Evolutionary conservation across 2,329 filamentous ascomycete species (phyloP).

Genomic region (Beauveria australis): DNA sequence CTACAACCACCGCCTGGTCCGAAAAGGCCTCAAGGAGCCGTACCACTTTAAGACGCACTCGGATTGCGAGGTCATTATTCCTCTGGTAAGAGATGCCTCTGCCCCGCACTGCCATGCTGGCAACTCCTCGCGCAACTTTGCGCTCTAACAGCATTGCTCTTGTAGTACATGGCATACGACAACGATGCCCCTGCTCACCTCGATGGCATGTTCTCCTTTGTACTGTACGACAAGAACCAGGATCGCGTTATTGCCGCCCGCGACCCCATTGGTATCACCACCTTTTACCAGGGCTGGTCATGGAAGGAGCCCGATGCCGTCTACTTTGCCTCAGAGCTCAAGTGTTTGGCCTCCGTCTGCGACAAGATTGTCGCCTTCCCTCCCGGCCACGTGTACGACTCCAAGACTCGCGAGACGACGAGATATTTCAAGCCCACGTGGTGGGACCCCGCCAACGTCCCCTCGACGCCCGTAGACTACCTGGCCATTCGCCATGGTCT

Average conservation of each 20-base stretch:
- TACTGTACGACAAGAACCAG: conserved; percentile 90
- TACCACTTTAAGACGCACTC: conserved; percentile 99
- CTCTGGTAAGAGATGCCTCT: conserved; percentile 55
- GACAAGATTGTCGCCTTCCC: conserved; percentile 93
- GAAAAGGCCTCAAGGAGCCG: conserved; percentile 72
- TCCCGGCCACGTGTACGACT: conserved; percentile 93
- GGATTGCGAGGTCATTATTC: conserved; percentile 98
- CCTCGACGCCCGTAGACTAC: conserved; percentile 72
- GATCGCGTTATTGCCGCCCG: conserved; percentile 89
- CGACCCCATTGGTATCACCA: conserved; percentile 95
- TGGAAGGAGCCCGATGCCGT: conserved; percentile 74
- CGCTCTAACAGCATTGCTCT: neutral
- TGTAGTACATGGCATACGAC: conserved; percentile 82
- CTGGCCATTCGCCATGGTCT: conserved; percentile 73
- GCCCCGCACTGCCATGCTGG: neutral
- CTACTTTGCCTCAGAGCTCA: conserved; percentile 96
- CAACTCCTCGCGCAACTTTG: neutral
- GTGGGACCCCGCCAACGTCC: conserved; percentile 78
- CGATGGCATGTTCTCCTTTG: conserved; percentile 99
- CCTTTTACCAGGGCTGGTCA: conserved; percentile 91
- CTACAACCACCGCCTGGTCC: conserved; percentile 95
- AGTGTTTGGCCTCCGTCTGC: conserved; percentile 86
- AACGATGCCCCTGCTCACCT: conserved; percentile 87
- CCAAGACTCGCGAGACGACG: conserved; percentile 73
- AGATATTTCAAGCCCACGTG: conserved; percentile 88